A percentile compares a stretch with the other conserved stretches of the same genome.
Conservation (phyloP, 1,139 yeast species). For the Debaryomyces psychrophilus region DNA sequence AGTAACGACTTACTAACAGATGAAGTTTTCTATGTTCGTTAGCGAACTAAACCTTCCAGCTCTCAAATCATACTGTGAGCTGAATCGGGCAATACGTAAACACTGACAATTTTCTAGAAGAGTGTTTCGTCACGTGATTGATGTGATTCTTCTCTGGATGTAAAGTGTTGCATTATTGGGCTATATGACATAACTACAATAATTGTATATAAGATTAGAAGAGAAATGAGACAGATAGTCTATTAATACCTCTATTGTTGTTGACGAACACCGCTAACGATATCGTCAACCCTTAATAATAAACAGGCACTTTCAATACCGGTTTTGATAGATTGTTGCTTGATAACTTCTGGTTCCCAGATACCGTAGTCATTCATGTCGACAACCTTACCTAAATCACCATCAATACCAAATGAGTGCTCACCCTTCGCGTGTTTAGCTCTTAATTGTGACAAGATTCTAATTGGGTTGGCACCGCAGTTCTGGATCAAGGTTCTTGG, state of each 20-base stretch:
- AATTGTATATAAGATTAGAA: constrained; percentile 6
- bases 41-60: constrained; percentile 3
- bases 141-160: neutral
- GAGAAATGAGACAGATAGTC: neutral
- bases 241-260: constrained; percentile 18
- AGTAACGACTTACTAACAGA: neutral
- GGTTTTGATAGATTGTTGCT: constrained; percentile 94
- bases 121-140: neutral
- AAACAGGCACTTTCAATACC: constrained; percentile 97
- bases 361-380: constrained; percentile 96
- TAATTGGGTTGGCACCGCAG: constrained; percentile 96
- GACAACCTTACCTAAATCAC: constrained; percentile 89
- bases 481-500: constrained; percentile 97
- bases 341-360: constrained; percentile 99
- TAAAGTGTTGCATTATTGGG: constrained; percentile 1
- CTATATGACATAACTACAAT: constrained; percentile 2
- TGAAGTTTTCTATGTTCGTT: neutral
- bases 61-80: constrained; percentile 3
- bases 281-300: constrained; percentile 93
- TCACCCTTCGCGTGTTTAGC: constrained; percentile 95
- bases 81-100: constrained; percentile 4
- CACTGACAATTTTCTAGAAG: constrained; percentile 1
- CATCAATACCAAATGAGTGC: constrained; percentile 88
- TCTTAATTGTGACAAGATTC: constrained; percentile 85
- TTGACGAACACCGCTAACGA: constrained; percentile 90